Evolutionary conservation across 805 yeast species (phyloP), one percentile per base, ranked within the genome.

Genomic region (Spencermartinsiella europaea): DNA sequence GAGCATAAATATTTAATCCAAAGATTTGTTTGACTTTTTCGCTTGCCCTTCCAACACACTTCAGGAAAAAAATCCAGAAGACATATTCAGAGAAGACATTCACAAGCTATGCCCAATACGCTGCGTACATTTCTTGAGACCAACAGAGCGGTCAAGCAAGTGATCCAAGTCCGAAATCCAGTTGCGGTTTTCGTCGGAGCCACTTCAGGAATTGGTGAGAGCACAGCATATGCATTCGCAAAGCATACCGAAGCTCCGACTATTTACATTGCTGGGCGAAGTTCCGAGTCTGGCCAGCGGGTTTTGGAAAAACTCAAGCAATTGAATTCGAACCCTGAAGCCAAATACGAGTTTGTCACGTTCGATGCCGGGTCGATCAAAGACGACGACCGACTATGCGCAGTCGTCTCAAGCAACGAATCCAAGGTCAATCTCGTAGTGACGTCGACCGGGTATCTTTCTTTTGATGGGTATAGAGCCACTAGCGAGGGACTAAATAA

Each of bases 401-500:
- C 44, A n/a, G 40, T 39, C 10, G 38, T 53, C 40, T 37, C 38
- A 39, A 17, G 17, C 22, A 46, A 51, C 12, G 59, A 49, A 12
- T 17, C 38, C 21, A 53, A 53, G 44, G 41, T 57, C 42, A 57
- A 55, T 44, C 41, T 57, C 43, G 38, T 57, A 22, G 53, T 47
- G 27, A 36, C 49, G 35, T 35, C 55, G 16, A 42, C 50, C 20
- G 61, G 61, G 3, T 44, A 38, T 16, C 40, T 49, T 16, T 47
- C 49, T 12, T 38, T 70, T 38, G 68, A 65, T 44, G 76, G 75
- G 21, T 63, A 63, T 40, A 46, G 33, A 2, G 63, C 57, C 38
- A 59, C 52, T 8, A 16, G 48, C 4, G 65, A 61, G 44, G 65
- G 65, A 5, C 42, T 53, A 8, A 64, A 61, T 38, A 21, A 46